phyloP scores from a whole-genome alignment of 441 rosid genomes.

The Breynia disticha region DNA sequence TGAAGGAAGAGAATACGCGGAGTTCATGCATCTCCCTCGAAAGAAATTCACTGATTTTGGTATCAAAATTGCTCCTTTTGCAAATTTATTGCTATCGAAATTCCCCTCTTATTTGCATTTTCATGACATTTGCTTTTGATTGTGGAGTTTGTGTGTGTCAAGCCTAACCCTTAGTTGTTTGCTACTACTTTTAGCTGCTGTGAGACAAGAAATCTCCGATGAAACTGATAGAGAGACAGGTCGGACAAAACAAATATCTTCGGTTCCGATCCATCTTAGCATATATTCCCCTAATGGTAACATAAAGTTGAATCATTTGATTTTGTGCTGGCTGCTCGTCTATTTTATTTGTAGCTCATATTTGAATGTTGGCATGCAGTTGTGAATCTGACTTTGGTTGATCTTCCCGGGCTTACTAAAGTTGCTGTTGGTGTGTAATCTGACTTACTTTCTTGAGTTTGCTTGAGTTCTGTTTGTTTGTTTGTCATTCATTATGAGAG shows the following conservation, averaged over 20 bases:
- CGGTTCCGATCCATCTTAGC: constrained; percentile 86
- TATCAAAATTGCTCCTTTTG: constrained; percentile 13
- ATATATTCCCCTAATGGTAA: constrained; percentile 87
- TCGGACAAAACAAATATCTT: constrained; percentile 69
- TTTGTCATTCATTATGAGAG: constrained; percentile 4
- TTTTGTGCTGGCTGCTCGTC: constrained; percentile 7
- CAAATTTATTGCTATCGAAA: constrained; percentile 1
- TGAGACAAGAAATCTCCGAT: constrained; percentile 78
- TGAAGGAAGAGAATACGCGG: constrained; percentile 87
- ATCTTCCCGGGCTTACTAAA: constrained; percentile 96
- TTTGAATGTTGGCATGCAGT: constrained; percentile 38
- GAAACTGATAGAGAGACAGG: constrained; percentile 98
- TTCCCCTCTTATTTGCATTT: too few species aligned
- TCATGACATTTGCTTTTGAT: neutral
- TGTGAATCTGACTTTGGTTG: constrained; percentile 87
- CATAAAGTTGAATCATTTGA: constrained; percentile 10
- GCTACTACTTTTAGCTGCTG: constrained; percentile 52
- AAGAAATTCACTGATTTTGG: constrained; percentile 82
- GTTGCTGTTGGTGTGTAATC: constrained; percentile 78
- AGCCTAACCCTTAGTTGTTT: constrained; percentile 9
- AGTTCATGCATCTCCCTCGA: constrained; percentile 86
- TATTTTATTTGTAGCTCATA: too few species aligned
- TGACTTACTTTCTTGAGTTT: constrained; percentile 1
- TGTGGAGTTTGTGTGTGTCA: constrained; percentile 1
- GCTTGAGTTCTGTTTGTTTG: constrained; percentile 7